A percentile compares a stretch with the other conserved stretches of the same genome.
Conservation (phyloP, 1,284 basidiomycete species). For the Bjerkandera adusta region DNA sequence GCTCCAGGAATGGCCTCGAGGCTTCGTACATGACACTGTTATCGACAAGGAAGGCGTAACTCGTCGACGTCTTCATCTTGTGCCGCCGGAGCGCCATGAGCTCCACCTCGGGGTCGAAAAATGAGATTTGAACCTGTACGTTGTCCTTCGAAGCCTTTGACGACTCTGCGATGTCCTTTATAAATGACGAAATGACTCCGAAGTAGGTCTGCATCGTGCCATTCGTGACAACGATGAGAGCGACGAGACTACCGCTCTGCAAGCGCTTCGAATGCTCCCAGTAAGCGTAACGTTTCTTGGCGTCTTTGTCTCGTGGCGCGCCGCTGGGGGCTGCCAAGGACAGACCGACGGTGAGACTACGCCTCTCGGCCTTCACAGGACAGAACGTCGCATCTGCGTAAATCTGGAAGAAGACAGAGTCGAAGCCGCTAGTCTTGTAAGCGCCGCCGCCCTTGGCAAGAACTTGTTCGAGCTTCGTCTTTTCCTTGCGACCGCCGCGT, state of each 20-base stretch:
- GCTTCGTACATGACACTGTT: slow-evolving; percentile 26
- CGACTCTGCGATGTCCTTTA: slow-evolving; percentile 23
- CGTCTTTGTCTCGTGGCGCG: slow-evolving; percentile 14
- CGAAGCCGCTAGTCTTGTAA: slow-evolving; percentile 22
- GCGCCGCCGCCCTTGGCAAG: slow-evolving; percentile 25
- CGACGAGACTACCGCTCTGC: slow-evolving; percentile 23
- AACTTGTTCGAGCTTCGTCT: slow-evolving; percentile 23
- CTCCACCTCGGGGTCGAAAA: slow-evolving; percentile 28
- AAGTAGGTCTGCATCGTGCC: slow-evolving; percentile 16
- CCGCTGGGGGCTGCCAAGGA: slow-evolving; percentile 18
- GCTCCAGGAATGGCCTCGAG: slow-evolving; percentile 23
- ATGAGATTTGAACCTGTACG: slow-evolving; percentile 21
- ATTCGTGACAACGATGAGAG: slow-evolving; percentile 19
- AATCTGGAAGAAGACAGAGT: slow-evolving; percentile 27
- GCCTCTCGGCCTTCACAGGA: slow-evolving; percentile 19
- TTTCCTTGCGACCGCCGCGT: not conserved
- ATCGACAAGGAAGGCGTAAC: slow-evolving; percentile 23
- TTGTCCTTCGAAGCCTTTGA: slow-evolving; percentile 16
- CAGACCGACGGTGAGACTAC: slow-evolving; percentile 23
- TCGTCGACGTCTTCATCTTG: slow-evolving; percentile 11
- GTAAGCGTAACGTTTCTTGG: slow-evolving; percentile 20
- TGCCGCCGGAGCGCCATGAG: slow-evolving; percentile 20
- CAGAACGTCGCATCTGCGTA: slow-evolving; percentile 22
- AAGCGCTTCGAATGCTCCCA: slow-evolving; percentile 26
- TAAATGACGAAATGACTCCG: slow-evolving; percentile 18